Percentiles rank a stretch among this genome's conserved stretches.
Conservation (phyloP, 257 asterid genomes). For the Paulownia fortunei region DNA sequence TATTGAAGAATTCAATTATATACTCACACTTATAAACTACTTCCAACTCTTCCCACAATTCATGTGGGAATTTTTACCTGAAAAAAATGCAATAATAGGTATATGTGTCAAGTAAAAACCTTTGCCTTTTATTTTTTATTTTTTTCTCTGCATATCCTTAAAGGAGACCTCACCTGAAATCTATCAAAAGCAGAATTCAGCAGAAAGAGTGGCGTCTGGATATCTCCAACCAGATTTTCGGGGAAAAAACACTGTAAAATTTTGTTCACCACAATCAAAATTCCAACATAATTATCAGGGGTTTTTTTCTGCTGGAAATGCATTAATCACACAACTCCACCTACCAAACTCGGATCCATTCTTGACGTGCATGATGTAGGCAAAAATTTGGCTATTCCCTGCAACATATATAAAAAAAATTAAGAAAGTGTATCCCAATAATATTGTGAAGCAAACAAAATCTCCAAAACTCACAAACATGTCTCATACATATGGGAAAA, state of each 20-base stretch:
- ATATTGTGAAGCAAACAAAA: not conserved
- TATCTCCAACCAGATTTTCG: slow-evolving; percentile 25
- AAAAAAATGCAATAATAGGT: no score
- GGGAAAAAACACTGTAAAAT: slow-evolving; percentile 41
- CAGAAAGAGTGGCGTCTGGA: slow-evolving; percentile 37
- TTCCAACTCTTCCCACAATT: no score
- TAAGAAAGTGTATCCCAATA: not conserved
- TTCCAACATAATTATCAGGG: not conserved
- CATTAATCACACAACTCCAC: not conserved
- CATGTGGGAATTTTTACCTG: no score
- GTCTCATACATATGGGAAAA: no score
- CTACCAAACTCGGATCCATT: slow-evolving; percentile 36
- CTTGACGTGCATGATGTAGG: slow-evolving; percentile 33
- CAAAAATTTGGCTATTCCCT: slow-evolving; percentile 27
- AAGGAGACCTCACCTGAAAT: slow-evolving; percentile 41
- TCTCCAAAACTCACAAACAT: not conserved
- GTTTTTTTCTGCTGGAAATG: not conserved
- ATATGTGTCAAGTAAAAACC: no score
- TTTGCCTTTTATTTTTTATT: no score
- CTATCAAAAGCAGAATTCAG: slow-evolving; percentile 29
- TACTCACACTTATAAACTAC: no score
- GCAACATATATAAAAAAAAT: not conserved
- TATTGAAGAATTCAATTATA: no score
- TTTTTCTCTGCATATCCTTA: no score
- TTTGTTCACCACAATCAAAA: not conserved